These are phyloP conservation scores for Irpex sp. DNA, from an alignment of 1,284 basidiomycete genomes.

Conservation along the genomic window DNA sequence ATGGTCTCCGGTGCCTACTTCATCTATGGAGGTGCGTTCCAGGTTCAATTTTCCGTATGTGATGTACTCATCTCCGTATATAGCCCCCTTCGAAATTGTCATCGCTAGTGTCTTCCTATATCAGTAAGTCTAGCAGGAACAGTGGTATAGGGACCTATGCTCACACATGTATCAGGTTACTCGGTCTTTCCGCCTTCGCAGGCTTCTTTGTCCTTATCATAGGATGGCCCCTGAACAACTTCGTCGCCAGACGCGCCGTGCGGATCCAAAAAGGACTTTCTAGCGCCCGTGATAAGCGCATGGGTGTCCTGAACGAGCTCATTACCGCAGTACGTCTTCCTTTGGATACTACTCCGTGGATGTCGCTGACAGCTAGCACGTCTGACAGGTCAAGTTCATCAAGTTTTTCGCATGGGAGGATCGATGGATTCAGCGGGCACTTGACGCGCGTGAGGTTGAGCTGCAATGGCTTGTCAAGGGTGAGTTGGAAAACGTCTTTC, in stretches of 20 bases:
- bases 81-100: conserved; percentile 76
- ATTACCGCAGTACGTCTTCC: conserved; percentile 55
- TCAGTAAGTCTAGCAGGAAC: conserved; percentile 43
- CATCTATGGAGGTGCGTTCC: conserved; percentile 53
- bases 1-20: conserved; percentile 54
- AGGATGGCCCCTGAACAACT: conserved; percentile 74
- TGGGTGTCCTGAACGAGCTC: conserved; percentile 84
- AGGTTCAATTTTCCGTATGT: background rate
- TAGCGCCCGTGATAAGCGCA: conserved; percentile 78
- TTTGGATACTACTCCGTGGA: background rate
- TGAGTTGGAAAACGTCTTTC: conserved; percentile 20
- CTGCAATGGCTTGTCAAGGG: conserved; percentile 71
- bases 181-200: conserved; percentile 82
- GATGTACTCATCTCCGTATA: background rate
- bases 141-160: background rate
- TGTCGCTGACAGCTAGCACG: background rate
- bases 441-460: conserved; percentile 59
- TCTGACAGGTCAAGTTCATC: conserved; percentile 69
- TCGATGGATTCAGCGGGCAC: conserved; percentile 60
- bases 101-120: conserved; percentile 79
- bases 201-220: conserved; percentile 78
- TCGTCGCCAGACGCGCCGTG: conserved; percentile 56
- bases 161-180: conserved; percentile 45
- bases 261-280: conserved; percentile 73
- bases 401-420: conserved; percentile 87